Percentiles rank a stretch among this genome's conserved stretches.
Evolutionary conservation across 2,329 filamentous ascomycete genomes (phyloP).

Genomic region (Pseudocercospora fijiensis): DNA sequence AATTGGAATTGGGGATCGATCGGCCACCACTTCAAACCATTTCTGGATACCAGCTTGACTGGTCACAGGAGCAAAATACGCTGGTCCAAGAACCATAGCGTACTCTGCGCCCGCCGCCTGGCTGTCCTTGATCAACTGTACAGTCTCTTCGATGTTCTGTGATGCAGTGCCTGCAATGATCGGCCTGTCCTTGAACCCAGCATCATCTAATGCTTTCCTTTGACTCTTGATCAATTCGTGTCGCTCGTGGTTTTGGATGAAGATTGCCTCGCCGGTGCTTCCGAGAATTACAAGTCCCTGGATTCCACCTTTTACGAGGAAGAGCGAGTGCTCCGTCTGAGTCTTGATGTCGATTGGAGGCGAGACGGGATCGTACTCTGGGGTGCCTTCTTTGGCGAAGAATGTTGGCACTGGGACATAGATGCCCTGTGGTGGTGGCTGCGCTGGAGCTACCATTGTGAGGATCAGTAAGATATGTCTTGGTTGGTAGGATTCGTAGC

Average conservation of each 20-base stretch:
- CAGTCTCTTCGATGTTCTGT: conserved; percentile 61
- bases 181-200: conserved; percentile 58
- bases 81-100: conserved; percentile 63
- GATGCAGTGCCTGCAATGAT: conserved; percentile 63
- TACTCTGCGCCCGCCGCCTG: conserved; percentile 60
- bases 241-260: conserved; percentile 60
- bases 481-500: not conserved
- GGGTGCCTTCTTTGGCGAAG: conserved; percentile 53
- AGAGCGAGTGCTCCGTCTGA: conserved; percentile 59
- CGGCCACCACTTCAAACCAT: conserved; percentile 63
- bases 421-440: conserved; percentile 54
- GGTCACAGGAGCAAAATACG: conserved; percentile 62
- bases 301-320: conserved; percentile 61
- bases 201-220: conserved; percentile 55
- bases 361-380: conserved; percentile 48
- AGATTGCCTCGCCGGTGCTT: conserved; percentile 64
- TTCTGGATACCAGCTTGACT: conserved; percentile 59
- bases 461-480: not conserved
- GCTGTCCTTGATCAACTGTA: conserved; percentile 58
- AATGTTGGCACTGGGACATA: conserved; percentile 65
- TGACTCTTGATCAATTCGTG: conserved; percentile 56
- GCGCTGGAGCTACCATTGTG: conserved; percentile 21
- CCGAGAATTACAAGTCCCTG: conserved; percentile 62
- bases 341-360: conserved; percentile 58
- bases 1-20: conserved; percentile 59